These are phyloP conservation scores for Erodium trifolium DNA, from an alignment of 441 rosid genomes.

Conservation along the genomic window DNA sequence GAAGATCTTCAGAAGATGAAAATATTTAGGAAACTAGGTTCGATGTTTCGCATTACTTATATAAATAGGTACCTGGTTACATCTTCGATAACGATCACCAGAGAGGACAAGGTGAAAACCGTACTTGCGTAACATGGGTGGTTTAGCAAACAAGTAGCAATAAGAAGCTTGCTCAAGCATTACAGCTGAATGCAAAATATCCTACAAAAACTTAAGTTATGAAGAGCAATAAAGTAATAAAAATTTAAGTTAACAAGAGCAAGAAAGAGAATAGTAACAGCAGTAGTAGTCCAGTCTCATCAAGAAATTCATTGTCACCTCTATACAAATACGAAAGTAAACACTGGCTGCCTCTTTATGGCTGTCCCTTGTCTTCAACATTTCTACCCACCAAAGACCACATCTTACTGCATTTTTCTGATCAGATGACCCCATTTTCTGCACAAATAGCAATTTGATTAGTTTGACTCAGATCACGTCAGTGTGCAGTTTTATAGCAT, in stretches of 20 bases:
- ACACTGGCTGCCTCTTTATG: constrained; percentile 90
- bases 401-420: constrained; percentile 83
- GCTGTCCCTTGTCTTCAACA: constrained; percentile 81
- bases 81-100: constrained; percentile 84
- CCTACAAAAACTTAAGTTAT: constrained; percentile 36
- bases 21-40: constrained; percentile 18
- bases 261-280: constrained; percentile 12
- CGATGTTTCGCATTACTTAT: constrained; percentile 14
- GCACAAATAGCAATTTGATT: constrained; percentile 21
- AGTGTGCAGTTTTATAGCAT: background rate
- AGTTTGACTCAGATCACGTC: background rate
- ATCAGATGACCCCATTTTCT: constrained; percentile 81
- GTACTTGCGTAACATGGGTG: constrained; percentile 89
- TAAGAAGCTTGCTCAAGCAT: constrained; percentile 99
- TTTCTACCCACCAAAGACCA: constrained; percentile 99
- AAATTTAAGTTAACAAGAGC: constrained; percentile 21
- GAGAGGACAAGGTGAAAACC: constrained; percentile 98
- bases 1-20: constrained; percentile 19
- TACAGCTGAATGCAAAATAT: constrained; percentile 83
- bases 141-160: constrained; percentile 82
- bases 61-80: constrained; percentile 72
- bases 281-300: constrained; percentile 12
- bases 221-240: background rate
- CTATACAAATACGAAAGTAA: constrained; percentile 88
- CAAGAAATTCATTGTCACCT: constrained; percentile 43